phyloP scores from a whole-genome alignment of 169 alveolate genomes.

The Perkinsus olseni region DNA sequence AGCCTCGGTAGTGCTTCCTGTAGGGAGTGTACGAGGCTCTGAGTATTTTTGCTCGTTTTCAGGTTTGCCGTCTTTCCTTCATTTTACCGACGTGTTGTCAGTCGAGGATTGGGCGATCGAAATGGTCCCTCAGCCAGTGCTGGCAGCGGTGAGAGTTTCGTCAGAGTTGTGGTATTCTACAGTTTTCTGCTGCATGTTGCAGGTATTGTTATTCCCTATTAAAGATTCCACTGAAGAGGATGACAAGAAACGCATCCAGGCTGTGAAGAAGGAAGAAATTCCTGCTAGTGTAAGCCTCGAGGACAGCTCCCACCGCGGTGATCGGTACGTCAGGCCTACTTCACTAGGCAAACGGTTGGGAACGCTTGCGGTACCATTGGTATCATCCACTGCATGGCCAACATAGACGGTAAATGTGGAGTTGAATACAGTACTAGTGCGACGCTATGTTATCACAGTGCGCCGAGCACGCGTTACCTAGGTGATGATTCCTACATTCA shows the following conservation, averaged over 20 bases:
- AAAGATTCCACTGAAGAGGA: conserved; percentile 32
- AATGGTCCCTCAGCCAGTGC: conserved; percentile 36
- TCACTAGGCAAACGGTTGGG: conserved; percentile 50
- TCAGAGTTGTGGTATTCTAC: conserved; percentile 11
- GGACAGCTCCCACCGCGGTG: conserved; percentile 12
- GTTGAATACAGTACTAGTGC: neutral
- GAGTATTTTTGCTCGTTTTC: neutral
- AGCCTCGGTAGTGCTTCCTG: conserved; percentile 35
- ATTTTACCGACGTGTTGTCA: conserved; percentile 48
- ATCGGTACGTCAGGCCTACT: conserved; percentile 27
- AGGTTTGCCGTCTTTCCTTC: conserved; percentile 10
- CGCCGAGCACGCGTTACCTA: neutral
- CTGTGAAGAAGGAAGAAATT: conserved; percentile 21
- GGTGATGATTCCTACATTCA: conserved; percentile 9
- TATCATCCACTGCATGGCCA: conserved; percentile 47
- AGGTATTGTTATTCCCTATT: conserved; percentile 41
- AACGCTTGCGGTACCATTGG: conserved; percentile 73
- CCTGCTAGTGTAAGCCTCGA: neutral
- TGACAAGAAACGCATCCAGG: conserved; percentile 26
- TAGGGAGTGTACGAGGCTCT: neutral
- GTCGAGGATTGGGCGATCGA: conserved; percentile 58
- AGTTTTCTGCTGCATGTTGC: conserved; percentile 24
- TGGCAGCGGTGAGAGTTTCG: neutral
- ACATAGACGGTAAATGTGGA: conserved; percentile 15
- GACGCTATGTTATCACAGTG: neutral